Conservation (phyloP, 306 rosid species). For the Oxytropis ochrocephala region DNA sequence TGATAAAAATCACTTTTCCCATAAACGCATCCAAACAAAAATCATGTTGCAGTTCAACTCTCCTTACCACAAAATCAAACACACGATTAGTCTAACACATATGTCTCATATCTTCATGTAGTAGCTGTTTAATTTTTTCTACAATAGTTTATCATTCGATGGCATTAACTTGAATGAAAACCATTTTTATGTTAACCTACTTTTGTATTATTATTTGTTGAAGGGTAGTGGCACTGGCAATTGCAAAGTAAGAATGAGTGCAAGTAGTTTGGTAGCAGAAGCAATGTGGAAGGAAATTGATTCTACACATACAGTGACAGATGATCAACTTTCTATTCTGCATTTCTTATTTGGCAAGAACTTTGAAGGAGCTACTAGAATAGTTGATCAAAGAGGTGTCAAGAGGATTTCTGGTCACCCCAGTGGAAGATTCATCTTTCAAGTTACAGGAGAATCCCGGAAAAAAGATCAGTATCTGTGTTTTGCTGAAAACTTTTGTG, state of each 20-base stretch:
- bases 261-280: constrained; percentile 23
- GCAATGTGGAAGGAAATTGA: constrained; percentile 31
- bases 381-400: constrained; percentile 82
- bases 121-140: too few relatives aligned
- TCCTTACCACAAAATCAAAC: too few relatives aligned
- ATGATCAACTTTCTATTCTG: constrained; percentile 42
- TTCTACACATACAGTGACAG: constrained; percentile 28
- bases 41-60: too few relatives aligned
- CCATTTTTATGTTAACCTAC: too few relatives aligned
- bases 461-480: constrained; percentile 79
- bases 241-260: not conserved
- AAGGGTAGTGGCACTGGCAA: too few relatives aligned
- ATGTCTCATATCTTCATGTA: too few relatives aligned
- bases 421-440: constrained; percentile 74
- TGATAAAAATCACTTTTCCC: too few relatives aligned
- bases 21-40: too few relatives aligned
- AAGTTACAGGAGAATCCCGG: constrained; percentile 81
- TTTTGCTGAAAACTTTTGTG: constrained; percentile 53
- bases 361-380: constrained; percentile 80
- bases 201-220: too few relatives aligned
- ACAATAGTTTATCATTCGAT: too few relatives aligned
- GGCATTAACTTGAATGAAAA: too few relatives aligned
- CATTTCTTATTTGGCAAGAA: constrained; percentile 91
- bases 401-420: constrained; percentile 63
- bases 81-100: too few relatives aligned